Base-by-base conservation (phyloP, 2,329 filamentous ascomycete genomes). In the Ceratocystis huliohia region DNA sequence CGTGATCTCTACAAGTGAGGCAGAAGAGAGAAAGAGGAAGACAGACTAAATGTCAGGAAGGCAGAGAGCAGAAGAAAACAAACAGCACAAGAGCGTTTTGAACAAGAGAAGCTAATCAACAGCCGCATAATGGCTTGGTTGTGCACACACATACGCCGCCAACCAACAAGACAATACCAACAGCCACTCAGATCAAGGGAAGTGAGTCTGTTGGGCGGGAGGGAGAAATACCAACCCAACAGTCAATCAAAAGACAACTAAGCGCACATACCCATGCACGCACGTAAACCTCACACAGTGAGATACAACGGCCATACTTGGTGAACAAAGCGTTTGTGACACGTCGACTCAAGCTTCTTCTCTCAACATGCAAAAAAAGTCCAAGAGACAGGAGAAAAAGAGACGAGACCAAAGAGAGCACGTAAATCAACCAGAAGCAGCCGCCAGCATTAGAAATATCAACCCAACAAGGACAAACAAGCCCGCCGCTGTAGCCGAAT, bases 321-420 rank as follows among this genome's bases (percentile, higher is more conserved):
- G 22, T 59, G 56, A 59, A 30, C 56, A 28, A 59, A 59, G 56
- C 30, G 28, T 59, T 41, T 59, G 56, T 59, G 56, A 59, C 56
- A 59, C 28, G 30, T 59, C 56, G 33, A 59, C 22, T 59, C 30
- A n/a, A 37, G n/a, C 48, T 53, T 25, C 37, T 41, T 41, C 13
- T 41, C 37, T 41, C 37, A 41, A 41, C 37, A 41, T 41, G 37
- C 37, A 41, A 41, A 41, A 41, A 41, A 41, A 13, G 37, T 41
- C 53, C 8, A 59, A 7, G 15, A 59, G 28, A 33, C 56, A 59
- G 5, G 28, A 37, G 25, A 37, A 59, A 59, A 59, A 17, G 53
- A 59, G 22, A 30, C 30, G 6, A 33, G 25, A 30, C 25, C 30
- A 59, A 37, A 59, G 30, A 37, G 33, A n/a, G 17, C 25, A 37